Evolutionary conservation across 345 rosid genomes (phyloP), one percentile per base, ranked within the genome.

Genomic region (Eucalyptus microcorys): DNA sequence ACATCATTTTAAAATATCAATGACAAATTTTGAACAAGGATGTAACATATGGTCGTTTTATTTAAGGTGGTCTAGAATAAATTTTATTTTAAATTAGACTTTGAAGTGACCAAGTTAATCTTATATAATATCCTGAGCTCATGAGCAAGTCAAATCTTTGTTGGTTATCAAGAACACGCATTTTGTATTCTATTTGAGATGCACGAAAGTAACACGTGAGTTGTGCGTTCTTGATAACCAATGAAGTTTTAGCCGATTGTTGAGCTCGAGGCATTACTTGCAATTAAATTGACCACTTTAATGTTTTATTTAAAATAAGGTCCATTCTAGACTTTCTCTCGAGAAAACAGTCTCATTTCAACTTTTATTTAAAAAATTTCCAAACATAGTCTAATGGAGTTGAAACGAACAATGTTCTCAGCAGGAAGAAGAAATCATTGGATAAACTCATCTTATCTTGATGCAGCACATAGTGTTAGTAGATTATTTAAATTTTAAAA

Each of bases 271-370:
- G 4, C 2, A 6, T 61, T 13, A 3, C 16, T 27, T 27, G 16
- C 0, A 0, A 61, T 14, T 61, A 30, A 61, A 13, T 30, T 13
- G 8, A 30, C 8, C 34, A 30, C 4, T 13, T 30, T 30, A 61
- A 12, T 12, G 0, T 30, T 61, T 30, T 27, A 61, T 61, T 61
- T 27, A 34, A 30, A 14, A 27, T 61, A 27, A 61, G 34, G 17
- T 61, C 0, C n/a, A 6, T 27, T 11, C 0, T 27, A 7, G 7
- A 61, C 4, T 30, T 6, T 61, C 17, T 61, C 7, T 27, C 0
- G 17, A 61, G 68, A 61, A 61, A 61, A 5, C 0, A 6, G 1
- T 30, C 7, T 10, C n/a, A 61, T 59, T 52, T 52, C 26, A 52
- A 52, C 5, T 5, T 27, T 59, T 59, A 11, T 11, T 57, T 59